phyloP scores from a whole-genome alignment of 768 basidiomycete genomes.

The Kwoniella europaea region DNA sequence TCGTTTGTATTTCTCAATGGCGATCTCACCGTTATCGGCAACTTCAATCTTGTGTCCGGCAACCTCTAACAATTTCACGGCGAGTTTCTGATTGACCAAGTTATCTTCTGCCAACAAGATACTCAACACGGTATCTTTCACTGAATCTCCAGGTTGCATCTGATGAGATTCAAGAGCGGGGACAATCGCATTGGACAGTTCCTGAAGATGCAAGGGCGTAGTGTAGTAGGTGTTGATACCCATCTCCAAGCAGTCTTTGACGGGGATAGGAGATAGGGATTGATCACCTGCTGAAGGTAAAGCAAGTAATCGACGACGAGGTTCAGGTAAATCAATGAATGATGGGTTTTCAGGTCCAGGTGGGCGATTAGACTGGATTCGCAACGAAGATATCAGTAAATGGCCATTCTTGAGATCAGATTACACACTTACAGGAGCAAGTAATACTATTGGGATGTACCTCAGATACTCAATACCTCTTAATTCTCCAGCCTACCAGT shows the following conservation, averaged over 20 bases:
- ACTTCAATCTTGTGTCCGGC: constrained; percentile 95
- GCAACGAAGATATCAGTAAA: no score
- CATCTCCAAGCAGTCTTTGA: constrained; percentile 96
- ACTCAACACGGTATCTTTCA: constrained; percentile 84
- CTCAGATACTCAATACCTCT: constrained; percentile 92
- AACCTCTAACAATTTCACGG: constrained; percentile 93
- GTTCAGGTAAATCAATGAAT: constrained; percentile 55
- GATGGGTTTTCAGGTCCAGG: constrained; percentile 49
- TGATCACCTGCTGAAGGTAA: constrained; percentile 53
- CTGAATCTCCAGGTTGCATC: constrained; percentile 80
- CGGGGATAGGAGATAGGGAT: constrained; percentile 61
- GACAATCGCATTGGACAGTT: constrained; percentile 87
- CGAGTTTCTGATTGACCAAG: constrained; percentile 74
- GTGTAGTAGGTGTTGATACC: constrained; percentile 94
- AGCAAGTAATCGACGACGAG: constrained; percentile 48
- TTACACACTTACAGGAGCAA: constrained; percentile 67
- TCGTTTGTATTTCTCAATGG: constrained; percentile 73
- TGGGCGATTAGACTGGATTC: constrained; percentile 65
- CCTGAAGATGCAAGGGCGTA: constrained; percentile 83
- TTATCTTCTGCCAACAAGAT: constrained; percentile 98
- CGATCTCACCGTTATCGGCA: constrained; percentile 93
- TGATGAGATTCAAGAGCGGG: constrained; percentile 95
- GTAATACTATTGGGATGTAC: constrained; percentile 92
- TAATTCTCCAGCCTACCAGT: constrained; percentile 76
- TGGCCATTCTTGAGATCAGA: background rate